Percentiles rank a stretch among this genome's conserved stretches.
phyloP scores from a whole-genome alignment of 2,329 filamentous ascomycete species.

The Nannizziopsis barbatae region DNA sequence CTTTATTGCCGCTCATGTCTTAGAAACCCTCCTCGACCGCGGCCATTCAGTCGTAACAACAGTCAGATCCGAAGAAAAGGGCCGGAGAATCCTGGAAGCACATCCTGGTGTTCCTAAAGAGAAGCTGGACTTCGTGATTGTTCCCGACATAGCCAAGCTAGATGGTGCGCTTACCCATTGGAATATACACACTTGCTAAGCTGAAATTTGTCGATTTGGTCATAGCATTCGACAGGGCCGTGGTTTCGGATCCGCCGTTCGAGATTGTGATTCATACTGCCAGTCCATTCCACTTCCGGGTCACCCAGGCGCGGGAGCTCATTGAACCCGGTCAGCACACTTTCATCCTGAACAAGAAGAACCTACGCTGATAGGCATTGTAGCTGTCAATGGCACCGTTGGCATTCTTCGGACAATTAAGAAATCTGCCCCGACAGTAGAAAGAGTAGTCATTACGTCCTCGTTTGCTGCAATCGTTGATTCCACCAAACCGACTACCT shows the following conservation, averaged over 20 bases:
- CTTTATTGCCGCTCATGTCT: conserved; percentile 56
- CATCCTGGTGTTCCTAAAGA: conserved; percentile 43
- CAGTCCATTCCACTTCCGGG: conserved; percentile 61
- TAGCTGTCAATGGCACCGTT: conserved; percentile 52
- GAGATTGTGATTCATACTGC: conserved; percentile 66
- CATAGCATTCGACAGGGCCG: conserved; percentile 54
- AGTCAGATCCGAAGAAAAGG: conserved; percentile 51
- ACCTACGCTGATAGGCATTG: conserved; percentile 25
- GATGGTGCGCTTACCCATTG: conserved; percentile 11
- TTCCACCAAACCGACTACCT: conserved; percentile 25
- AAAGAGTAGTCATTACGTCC: conserved; percentile 59
- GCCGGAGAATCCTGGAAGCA: conserved; percentile 47
- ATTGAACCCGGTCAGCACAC: conserved; percentile 45
- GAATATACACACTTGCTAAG: too few relatives aligned
- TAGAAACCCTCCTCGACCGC: conserved; percentile 47
- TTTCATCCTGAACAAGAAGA: conserved; percentile 15
- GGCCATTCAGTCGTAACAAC: conserved; percentile 53
- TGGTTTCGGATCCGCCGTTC: conserved; percentile 53
- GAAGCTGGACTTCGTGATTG: conserved; percentile 54
- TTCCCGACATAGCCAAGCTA: conserved; percentile 56
- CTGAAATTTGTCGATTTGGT: background rate
- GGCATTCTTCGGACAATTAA: conserved; percentile 53
- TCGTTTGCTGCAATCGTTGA: conserved; percentile 58
- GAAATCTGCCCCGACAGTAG: conserved; percentile 53
- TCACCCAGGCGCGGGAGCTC: conserved; percentile 53